These are phyloP conservation scores for Acanthamoeba castellanii DNA, from an alignment of 208 protist species.

Conservation along the genomic window DNA sequence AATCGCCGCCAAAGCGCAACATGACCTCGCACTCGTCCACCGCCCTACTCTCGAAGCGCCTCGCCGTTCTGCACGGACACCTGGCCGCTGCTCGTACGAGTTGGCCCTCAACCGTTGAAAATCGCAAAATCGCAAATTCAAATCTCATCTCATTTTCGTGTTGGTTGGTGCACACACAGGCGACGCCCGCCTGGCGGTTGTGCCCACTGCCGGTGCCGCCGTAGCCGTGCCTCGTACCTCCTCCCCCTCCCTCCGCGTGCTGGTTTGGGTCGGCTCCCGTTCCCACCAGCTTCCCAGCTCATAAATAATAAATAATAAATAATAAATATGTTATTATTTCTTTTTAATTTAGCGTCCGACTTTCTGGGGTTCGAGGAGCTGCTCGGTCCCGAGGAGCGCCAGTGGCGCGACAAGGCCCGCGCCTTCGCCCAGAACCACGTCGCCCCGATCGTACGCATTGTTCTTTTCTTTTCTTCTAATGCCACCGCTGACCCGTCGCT, in stretches of 20 bases:
- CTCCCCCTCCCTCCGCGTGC: too few relatives aligned
- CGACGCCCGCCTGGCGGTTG: neutral
- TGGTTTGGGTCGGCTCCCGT: neutral
- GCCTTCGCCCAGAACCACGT: constrained; percentile 12
- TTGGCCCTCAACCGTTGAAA: too few relatives aligned
- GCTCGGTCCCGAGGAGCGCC: neutral
- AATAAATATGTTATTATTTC: neutral
- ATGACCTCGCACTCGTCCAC: neutral
- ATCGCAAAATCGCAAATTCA: too few relatives aligned
- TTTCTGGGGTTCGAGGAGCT: constrained; percentile 16
- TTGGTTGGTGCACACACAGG: neutral
- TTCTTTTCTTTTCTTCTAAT: neutral
- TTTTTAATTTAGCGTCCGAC: neutral
- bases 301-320: neutral
- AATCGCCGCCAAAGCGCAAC: too few relatives aligned
- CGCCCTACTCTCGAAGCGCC: neutral
- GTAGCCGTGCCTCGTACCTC: neutral
- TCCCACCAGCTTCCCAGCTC: neutral
- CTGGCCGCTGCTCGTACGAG: neutral
- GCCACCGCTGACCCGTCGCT: too few relatives aligned
- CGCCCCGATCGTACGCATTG: neutral
- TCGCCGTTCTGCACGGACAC: neutral
- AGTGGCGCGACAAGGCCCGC: constrained; percentile 41
- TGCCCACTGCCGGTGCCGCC: neutral
- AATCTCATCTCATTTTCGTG: too few relatives aligned